phyloP scores from a whole-genome alignment of 106 monocot species.

The Acanthochlamys bracteata region DNA sequence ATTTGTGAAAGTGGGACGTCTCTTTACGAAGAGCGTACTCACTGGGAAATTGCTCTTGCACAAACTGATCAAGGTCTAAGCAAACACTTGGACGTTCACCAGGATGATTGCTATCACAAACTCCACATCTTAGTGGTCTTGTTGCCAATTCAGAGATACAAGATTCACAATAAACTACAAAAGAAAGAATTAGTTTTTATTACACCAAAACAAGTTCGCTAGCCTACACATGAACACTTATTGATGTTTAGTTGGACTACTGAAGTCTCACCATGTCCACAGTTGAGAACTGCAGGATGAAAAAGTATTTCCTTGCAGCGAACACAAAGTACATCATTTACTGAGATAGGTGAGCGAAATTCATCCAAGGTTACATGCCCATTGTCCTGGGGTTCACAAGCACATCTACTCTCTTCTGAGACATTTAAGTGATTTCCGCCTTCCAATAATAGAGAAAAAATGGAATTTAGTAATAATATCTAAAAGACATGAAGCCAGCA shows the following conservation, averaged over 20 bases:
- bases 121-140: conserved; percentile 29
- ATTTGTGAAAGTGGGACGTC: conserved; percentile 9
- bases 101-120: conserved; percentile 41
- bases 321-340: conserved; percentile 24
- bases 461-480: background rate
- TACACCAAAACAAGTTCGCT: background rate
- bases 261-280: conserved; percentile 34
- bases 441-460: background rate
- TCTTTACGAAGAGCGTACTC: conserved; percentile 37
- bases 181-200: background rate
- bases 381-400: background rate
- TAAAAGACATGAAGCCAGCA: background rate
- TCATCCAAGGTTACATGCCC: background rate
- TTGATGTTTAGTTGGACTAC: background rate
- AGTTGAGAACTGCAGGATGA: conserved; percentile 39
- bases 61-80: conserved; percentile 49
- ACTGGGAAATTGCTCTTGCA: conserved; percentile 46
- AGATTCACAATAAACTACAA: conserved; percentile 46
- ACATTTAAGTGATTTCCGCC: background rate
- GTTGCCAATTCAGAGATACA: conserved; percentile 21
- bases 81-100: conserved; percentile 56
- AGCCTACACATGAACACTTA: background rate
- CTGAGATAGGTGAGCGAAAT: conserved; percentile 12
- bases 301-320: conserved; percentile 29
- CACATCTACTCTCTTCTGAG: background rate